Percentiles rank a stretch among this genome's conserved stretches.
Conservation (phyloP, 495 filamentous ascomycete species). For the Podospora didyma region DNA sequence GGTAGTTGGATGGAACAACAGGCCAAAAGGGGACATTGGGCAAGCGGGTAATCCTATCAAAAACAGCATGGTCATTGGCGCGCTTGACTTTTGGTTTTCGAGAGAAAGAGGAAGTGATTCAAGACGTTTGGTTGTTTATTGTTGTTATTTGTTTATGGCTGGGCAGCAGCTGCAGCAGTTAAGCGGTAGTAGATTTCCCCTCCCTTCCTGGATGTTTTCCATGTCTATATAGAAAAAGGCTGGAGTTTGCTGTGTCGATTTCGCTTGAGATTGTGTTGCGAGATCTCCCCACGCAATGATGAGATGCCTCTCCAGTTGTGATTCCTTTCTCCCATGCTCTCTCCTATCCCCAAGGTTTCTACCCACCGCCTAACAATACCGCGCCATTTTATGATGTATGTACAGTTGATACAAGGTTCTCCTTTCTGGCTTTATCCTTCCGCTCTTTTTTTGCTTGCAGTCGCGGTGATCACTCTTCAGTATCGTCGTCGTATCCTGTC, state of each 20-base stretch:
- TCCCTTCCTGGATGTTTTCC: no score
- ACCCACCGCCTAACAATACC: no score
- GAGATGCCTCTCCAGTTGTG: no score
- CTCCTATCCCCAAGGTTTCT: no score
- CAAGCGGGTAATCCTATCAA: not conserved
- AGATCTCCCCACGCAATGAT: no score
- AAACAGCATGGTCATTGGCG: not conserved
- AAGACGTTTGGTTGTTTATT: not conserved
- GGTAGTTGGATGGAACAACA: conserved; percentile 23
- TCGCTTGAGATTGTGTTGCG: no score
- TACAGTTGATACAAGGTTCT: conserved; percentile 23
- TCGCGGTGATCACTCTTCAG: conserved; percentile 8
- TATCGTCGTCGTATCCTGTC: conserved; percentile 70
- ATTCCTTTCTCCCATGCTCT: no score
- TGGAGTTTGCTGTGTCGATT: no score
- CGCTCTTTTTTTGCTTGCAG: no score
- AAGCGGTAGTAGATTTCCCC: no score
- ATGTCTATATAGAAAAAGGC: no score
- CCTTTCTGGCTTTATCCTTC: not conserved
- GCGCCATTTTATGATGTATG: conserved; percentile 18
- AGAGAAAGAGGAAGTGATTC: not conserved
- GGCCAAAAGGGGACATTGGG: not conserved
- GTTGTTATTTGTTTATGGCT: not conserved
- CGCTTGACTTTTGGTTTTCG: not conserved
- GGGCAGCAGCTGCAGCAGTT: not conserved